phyloP scores from a whole-genome alignment of 2,329 filamentous ascomycete genomes.

The Sclerotinia sclerotiorum region DNA sequence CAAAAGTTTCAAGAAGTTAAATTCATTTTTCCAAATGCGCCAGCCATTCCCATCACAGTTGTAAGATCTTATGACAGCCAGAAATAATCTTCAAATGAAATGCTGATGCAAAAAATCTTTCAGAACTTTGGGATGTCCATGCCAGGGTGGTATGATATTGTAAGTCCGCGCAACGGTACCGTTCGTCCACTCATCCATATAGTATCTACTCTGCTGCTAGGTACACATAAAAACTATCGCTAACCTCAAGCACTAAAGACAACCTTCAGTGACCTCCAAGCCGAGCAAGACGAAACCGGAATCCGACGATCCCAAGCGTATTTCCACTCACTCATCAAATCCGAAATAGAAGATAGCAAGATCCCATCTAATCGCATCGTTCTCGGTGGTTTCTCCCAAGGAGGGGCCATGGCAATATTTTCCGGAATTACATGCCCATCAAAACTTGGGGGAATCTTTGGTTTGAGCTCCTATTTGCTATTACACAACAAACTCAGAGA shows the following conservation, averaged over 20 bases:
- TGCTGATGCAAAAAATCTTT: constrained; percentile 20
- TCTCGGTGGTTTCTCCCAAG: constrained; percentile 82
- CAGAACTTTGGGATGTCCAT: constrained; percentile 76
- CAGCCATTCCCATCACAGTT: constrained; percentile 79
- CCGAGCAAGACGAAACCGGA: constrained; percentile 66
- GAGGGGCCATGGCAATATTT: constrained; percentile 83
- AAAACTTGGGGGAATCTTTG: constrained; percentile 86
- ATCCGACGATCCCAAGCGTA: constrained; percentile 72
- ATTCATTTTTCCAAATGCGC: constrained; percentile 92
- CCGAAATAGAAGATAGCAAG: constrained; percentile 71
- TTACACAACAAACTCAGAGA: constrained; percentile 64
- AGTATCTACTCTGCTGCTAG: not conserved
- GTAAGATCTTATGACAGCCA: constrained; percentile 44
- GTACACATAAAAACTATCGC: not conserved
- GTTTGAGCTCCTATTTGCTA: constrained; percentile 78
- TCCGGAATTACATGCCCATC: constrained; percentile 69
- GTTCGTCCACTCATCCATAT: constrained; percentile 31
- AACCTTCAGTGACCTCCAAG: constrained; percentile 47
- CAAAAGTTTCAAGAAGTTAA: constrained; percentile 84
- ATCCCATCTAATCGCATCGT: constrained; percentile 83
- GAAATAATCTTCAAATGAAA: not conserved
- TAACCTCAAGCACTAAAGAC: constrained; percentile 38
- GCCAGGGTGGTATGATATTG: constrained; percentile 87
- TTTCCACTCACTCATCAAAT: constrained; percentile 75
- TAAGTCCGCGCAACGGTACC: constrained; percentile 43